Percentiles rank a stretch among this genome's conserved stretches.
phyloP scores from a whole-genome alignment of 148 eudicot genomes.

The Fallopia convolvulus region DNA sequence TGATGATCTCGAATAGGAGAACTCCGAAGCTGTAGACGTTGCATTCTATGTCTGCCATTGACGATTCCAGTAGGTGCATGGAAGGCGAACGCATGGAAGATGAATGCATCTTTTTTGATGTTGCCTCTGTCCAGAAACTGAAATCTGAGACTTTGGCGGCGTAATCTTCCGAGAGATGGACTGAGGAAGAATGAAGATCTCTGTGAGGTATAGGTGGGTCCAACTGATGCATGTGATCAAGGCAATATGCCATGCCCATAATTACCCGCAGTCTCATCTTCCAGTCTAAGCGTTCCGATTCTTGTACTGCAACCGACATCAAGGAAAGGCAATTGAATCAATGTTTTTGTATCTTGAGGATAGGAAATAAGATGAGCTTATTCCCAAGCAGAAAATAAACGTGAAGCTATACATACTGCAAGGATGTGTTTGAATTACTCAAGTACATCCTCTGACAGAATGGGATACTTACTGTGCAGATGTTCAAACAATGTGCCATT shows the following conservation, averaged over 20 bases:
- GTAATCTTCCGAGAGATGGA: slow-evolving; percentile 83
- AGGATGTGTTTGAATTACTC: too few species aligned
- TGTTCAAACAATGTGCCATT: slow-evolving; percentile 96
- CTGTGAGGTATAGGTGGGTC: slow-evolving; percentile 53
- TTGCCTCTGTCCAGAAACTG: slow-evolving; percentile 50
- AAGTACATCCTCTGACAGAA: background rate
- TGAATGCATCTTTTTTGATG: slow-evolving; percentile 26
- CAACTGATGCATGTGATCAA: slow-evolving; percentile 76
- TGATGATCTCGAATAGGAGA: slow-evolving; percentile 61
- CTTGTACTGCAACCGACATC: slow-evolving; percentile 47
- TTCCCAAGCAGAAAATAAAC: background rate
- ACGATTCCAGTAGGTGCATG: slow-evolving; percentile 38
- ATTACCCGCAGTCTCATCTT: slow-evolving; percentile 53
- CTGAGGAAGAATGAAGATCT: slow-evolving; percentile 59
- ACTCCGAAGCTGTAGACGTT: slow-evolving; percentile 74
- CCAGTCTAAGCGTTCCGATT: slow-evolving; percentile 95
- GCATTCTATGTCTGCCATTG: slow-evolving; percentile 30
- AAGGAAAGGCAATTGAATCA: background rate
- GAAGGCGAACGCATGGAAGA: slow-evolving; percentile 36
- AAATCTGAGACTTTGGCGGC: slow-evolving; percentile 89
- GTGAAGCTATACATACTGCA: background rate
- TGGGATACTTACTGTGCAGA: slow-evolving; percentile 63
- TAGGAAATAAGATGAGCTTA: background rate
- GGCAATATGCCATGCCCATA: slow-evolving; percentile 87
- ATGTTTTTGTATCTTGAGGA: background rate